Percentiles rank a stretch among this genome's conserved stretches.
These are phyloP conservation scores for Catharanthus roseus DNA, from an alignment of 257 asterid genomes.

Conservation along the genomic window DNA sequence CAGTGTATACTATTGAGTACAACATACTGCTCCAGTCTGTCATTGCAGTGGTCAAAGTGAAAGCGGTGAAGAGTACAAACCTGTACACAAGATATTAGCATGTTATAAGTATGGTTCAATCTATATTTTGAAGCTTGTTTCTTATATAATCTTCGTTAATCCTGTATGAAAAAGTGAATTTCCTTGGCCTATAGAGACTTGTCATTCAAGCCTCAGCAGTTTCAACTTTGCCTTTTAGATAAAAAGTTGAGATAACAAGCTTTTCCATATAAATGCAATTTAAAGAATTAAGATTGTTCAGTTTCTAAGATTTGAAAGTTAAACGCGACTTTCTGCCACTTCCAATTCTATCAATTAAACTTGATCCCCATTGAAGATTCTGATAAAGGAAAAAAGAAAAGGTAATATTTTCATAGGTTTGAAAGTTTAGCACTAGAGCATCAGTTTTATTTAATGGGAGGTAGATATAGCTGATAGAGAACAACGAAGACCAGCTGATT, in stretches of 20 bases:
- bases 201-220: neutral
- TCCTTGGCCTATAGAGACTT: neutral
- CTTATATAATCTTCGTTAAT: neutral
- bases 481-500: neutral
- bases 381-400: neutral
- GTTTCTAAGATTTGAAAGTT: neutral
- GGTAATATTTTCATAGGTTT: neutral
- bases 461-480: neutral
- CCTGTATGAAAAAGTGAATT: neutral
- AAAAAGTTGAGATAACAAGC: neutral
- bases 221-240: neutral
- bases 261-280: neutral
- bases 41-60: slow-evolving; percentile 83
- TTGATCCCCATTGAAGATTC: neutral
- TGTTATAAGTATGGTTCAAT: neutral
- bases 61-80: slow-evolving; percentile 75
- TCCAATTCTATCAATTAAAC: neutral
- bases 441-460: neutral
- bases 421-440: neutral
- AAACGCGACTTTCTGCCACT: neutral
- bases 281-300: neutral
- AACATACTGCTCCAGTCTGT: slow-evolving; percentile 97
- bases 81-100: slow-evolving; percentile 27
- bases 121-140: neutral
- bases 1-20: slow-evolving; percentile 77